Evolutionary conservation across 202 grass and related monocot species (phyloP), one percentile per base, ranked within the genome.

Genomic region (Panicum hallii): DNA sequence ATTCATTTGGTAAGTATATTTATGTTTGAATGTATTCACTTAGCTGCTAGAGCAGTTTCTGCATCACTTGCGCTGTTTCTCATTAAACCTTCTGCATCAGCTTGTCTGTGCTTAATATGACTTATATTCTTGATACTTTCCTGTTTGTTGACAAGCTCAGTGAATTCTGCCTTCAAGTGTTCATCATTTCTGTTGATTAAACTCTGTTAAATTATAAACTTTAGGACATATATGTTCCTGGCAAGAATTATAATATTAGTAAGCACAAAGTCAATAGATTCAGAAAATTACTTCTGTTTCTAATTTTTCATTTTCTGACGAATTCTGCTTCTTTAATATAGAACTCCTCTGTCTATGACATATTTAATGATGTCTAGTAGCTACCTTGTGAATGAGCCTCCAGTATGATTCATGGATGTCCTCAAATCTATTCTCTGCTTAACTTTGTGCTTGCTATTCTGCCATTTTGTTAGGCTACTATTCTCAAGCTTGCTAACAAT

Each of bases 1-100:
- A 98, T 98, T 77, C 95, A 98, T 89, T 88, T 98, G 76, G 95
- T 95, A 90, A 92, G 92, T 72, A 46, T 41, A 58, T 88, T 43
- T 88, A 58, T 19, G 3, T 67, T 20, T 81, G 28, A 32, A 7
- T 61, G 45, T n/a, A 41, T 67, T 82, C 11, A 69, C 47, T 62
- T 76, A 42, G n/a, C 4, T 76, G 47, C 4, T 5, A 34, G 53
- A 57, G 14, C 32, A 79, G 15, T 72, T 73, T 22, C 28, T 47
- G 28, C 58, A 74, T 57, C 23, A 36, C 22, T 40, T 78, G 36
- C 9, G 53, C 63, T n/a, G 63, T 55, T 77, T 61, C 10, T 70
- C 30, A 69, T 63, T 43, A 20, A 60, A n/a, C 47, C n/a, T 69
- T 40, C 70, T 9, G 7, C 40, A 38, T 4, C 36, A 38, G 36